Evolutionary conservation across 257 asterid species (phyloP), one percentile per base, ranked within the genome.

Genomic region (Nicotiana benthamiana): DNA sequence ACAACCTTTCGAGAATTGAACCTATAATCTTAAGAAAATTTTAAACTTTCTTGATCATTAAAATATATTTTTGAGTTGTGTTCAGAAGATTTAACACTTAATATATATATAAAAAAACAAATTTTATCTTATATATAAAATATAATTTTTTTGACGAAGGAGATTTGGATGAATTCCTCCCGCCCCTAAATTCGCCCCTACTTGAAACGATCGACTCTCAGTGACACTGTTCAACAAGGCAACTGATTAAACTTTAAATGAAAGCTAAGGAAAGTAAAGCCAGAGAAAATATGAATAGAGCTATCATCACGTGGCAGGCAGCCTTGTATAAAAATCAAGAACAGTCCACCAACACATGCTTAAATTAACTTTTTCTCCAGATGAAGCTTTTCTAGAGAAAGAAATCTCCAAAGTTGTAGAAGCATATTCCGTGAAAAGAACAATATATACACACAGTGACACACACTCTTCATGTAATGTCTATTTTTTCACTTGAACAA

Each of bases 341-440:
- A 61, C 32, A 61, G 0, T 24, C 24, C 32, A 60, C 16, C 5
- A 40, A 26, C 34, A 61, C 0, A 63, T 36, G 16, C 11, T 36
- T 10, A 68, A 20, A 36, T 36, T 10, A 6, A 10, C 12, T 68
- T 3, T 68, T 68, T 43, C 5, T 20, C 34, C 20, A 68, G 20
- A 43, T 11, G 32, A 32, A 61, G 17, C 32, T 61, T 61, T 17
- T 61, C 32, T 34, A 9, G 0, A 11, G 34, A 51, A 51, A 11
- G 15, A 43, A 70, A 70, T 34, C 34, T 70, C 57, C 77, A 70
- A 70, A 70, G 18, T 1, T 68, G 77, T 70, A 2, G 56, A 68
- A 40, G 77, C 77, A 70, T 70, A 22, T 70, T 70, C 77, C 57
- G 6, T 56, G 9, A 18, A 18, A 6, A 5, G 2, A 54, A 54